A percentile compares a stretch with the other conserved stretches of the same genome.
These are phyloP conservation scores for Wickerhamomyces chambardii DNA, from an alignment of 805 yeast genomes.

Conservation along the genomic window DNA sequence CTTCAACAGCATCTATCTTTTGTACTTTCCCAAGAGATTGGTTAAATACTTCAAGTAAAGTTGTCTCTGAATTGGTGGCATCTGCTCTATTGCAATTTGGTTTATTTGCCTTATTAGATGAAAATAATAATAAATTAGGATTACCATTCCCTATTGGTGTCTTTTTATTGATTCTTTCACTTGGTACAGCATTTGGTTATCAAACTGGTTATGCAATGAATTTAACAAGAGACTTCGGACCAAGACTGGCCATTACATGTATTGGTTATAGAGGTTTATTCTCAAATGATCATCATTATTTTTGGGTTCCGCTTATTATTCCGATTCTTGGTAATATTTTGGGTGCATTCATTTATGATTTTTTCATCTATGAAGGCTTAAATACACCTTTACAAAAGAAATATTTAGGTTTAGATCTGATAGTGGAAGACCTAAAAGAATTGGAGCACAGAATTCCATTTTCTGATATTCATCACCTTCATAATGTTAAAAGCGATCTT, in stretches of 20 bases:
- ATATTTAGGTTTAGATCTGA: slow-evolving; percentile 10
- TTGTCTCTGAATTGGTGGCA: slow-evolving; percentile 22
- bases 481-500: too few species aligned
- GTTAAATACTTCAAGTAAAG: slow-evolving; percentile 14
- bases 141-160: slow-evolving; percentile 20
- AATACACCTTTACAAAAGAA: slow-evolving; percentile 21
- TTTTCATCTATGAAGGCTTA: slow-evolving; percentile 19
- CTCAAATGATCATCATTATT: slow-evolving; percentile 15
- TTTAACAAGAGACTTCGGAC: slow-evolving; percentile 26
- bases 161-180: slow-evolving; percentile 17
- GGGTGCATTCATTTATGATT: slow-evolving; percentile 25
- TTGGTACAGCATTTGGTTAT: slow-evolving; percentile 24
- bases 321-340: slow-evolving; percentile 21
- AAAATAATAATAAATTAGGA: slow-evolving; percentile 16
- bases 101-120: slow-evolving; percentile 22
- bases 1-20: slow-evolving; percentile 21
- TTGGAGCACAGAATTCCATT: too few species aligned
- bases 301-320: slow-evolving; percentile 23
- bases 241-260: slow-evolving; percentile 20
- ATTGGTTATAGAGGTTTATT: slow-evolving; percentile 16
- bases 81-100: slow-evolving; percentile 17
- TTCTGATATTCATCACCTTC: too few species aligned
- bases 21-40: slow-evolving; percentile 19
- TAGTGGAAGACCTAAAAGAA: slow-evolving; percentile 6
- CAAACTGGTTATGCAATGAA: slow-evolving; percentile 26